These are phyloP conservation scores for Articulospora tetracladia DNA, from an alignment of 495 filamentous ascomycete genomes.

Conservation along the genomic window DNA sequence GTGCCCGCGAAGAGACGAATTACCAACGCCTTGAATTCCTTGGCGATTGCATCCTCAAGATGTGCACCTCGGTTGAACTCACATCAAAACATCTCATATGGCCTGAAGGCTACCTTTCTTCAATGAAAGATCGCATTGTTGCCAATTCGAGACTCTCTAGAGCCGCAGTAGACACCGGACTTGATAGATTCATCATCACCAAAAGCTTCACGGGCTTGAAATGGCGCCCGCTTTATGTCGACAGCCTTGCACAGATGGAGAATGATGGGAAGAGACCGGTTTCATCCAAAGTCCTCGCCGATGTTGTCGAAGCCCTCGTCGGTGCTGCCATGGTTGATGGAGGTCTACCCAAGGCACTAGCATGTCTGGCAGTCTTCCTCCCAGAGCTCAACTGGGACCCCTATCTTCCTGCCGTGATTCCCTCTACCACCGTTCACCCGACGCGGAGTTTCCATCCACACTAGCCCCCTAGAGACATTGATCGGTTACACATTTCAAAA, in stretches of 20 bases:
- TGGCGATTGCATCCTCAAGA: conserved; percentile 84
- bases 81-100: conserved; percentile 62
- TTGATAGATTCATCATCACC: conserved; percentile 73
- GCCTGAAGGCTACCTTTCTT: conserved; percentile 76
- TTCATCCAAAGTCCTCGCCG: conserved; percentile 80
- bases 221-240: conserved; percentile 66
- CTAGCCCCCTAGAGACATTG: conserved; percentile 46
- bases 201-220: conserved; percentile 62
- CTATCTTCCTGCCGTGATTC: conserved; percentile 29
- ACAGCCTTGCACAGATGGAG: conserved; percentile 37
- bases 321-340: conserved; percentile 70
- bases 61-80: conserved; percentile 62
- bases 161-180: conserved; percentile 55
- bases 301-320: conserved; percentile 68
- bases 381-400: conserved; percentile 56
- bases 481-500: conserved; percentile 71
- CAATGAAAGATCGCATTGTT: conserved; percentile 63
- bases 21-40: conserved; percentile 91
- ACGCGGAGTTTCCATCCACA: conserved; percentile 13
- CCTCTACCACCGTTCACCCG: conserved; percentile 19
- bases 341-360: conserved; percentile 57
- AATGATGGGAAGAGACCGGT: conserved; percentile 34
- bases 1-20: conserved; percentile 55
- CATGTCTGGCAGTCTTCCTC: conserved; percentile 62
- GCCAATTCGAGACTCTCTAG: conserved; percentile 66